These are phyloP conservation scores for Otatea glauca DNA, from an alignment of 176 grass and related monocot genomes.

Conservation along the genomic window DNA sequence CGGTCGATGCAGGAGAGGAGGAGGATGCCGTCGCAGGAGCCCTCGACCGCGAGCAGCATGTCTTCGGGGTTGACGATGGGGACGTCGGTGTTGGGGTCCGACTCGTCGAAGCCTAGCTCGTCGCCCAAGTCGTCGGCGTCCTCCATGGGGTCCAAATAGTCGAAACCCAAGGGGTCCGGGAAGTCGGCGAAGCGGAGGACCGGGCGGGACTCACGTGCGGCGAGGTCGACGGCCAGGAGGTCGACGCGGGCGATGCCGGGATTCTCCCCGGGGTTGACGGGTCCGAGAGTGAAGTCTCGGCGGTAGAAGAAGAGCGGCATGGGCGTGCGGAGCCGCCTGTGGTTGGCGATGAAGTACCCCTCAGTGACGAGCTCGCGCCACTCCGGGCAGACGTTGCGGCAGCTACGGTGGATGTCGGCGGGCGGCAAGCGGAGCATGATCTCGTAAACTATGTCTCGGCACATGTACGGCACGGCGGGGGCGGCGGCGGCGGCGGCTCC, in stretches of 20 bases:
- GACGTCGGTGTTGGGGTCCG: too few species aligned
- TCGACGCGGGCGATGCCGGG: neutral
- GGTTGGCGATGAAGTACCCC: too few species aligned
- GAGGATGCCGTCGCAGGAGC: constrained; percentile 12
- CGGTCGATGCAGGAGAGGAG: neutral
- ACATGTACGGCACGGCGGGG: neutral
- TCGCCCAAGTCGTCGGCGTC: too few species aligned
- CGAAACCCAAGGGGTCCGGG: too few species aligned
- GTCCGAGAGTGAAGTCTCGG: neutral
- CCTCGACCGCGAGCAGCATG: neutral
- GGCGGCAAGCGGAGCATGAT: too few species aligned
- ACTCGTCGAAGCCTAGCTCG: too few species aligned
- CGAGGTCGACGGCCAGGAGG: neutral
- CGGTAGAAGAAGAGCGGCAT: constrained; percentile 21
- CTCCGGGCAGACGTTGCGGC: neutral
- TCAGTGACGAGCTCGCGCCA: too few species aligned
- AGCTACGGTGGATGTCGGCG: neutral
- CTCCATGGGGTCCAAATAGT: too few species aligned
- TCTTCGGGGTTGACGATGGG: too few species aligned
- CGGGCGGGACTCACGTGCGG: neutral
- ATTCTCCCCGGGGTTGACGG: too few species aligned
- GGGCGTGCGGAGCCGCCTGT: neutral
- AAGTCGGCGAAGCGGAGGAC: neutral
- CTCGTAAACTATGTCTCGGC: neutral
- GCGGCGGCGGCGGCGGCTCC: neutral